A percentile compares a stretch with the other conserved stretches of the same genome.
Conservation (phyloP, 2,329 filamentous ascomycete genomes). For the Fusarium secorum region DNA sequence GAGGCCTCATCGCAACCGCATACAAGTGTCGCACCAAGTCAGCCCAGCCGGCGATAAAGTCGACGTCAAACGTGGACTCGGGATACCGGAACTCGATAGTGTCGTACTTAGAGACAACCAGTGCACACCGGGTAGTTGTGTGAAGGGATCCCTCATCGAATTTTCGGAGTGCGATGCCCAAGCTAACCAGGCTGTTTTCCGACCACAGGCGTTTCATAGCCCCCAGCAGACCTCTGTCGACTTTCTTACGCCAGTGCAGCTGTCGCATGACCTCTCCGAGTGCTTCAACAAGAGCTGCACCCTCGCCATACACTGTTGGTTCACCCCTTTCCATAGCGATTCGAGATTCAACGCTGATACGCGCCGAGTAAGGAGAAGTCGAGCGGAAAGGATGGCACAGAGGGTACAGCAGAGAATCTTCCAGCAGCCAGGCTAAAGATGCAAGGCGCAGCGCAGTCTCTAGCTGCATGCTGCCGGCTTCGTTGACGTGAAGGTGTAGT, state of each 20-base stretch:
- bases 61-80: constrained; percentile 38
- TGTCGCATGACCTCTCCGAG: neutral
- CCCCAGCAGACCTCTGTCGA: constrained; percentile 5
- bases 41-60: constrained; percentile 40
- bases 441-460: constrained; percentile 28
- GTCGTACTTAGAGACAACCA: constrained; percentile 38
- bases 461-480: constrained; percentile 22
- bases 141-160: constrained; percentile 34
- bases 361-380: constrained; percentile 26
- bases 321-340: constrained; percentile 15
- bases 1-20: constrained; percentile 25
- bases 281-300: neutral
- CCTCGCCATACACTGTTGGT: constrained; percentile 13
- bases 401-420: constrained; percentile 33
- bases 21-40: constrained; percentile 38
- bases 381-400: constrained; percentile 37
- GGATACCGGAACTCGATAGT: constrained; percentile 44
- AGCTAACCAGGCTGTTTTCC: neutral
- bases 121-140: constrained; percentile 37
- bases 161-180: constrained; percentile 30
- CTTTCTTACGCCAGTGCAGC: constrained; percentile 15
- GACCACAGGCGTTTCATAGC: constrained; percentile 34
- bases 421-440: constrained; percentile 36
- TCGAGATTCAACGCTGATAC: constrained; percentile 31
- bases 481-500: constrained; percentile 41